Conservation (phyloP, 257 asterid genomes). For the Mitragyna speciosa region DNA sequence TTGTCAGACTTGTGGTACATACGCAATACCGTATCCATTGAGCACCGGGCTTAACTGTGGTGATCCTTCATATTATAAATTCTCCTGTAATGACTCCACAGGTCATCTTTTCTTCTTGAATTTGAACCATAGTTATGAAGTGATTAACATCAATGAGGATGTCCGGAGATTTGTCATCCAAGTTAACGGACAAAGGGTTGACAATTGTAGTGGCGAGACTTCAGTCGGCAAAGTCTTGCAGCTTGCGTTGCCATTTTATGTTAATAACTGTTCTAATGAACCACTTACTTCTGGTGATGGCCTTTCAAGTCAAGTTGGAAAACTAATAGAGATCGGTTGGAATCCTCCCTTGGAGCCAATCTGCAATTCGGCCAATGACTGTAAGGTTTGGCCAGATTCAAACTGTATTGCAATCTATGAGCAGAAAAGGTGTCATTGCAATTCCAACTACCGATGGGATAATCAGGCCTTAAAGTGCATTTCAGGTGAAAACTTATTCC, state of each 20-base stretch:
- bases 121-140: background rate
- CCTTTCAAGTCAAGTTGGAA: background rate
- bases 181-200: background rate
- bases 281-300: background rate
- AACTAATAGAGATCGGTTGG: slow-evolving; percentile 17
- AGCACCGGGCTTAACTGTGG: slow-evolving; percentile 29
- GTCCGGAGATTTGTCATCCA: slow-evolving; percentile 12
- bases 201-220: background rate
- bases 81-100: slow-evolving; percentile 20
- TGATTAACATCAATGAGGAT: background rate
- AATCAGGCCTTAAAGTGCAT: slow-evolving; percentile 21
- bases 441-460: slow-evolving; percentile 26
- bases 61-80: slow-evolving; percentile 25
- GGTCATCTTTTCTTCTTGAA: background rate
- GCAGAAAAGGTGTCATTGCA: slow-evolving; percentile 29
- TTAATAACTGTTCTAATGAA: background rate
- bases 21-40: slow-evolving; percentile 26
- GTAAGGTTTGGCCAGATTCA: slow-evolving; percentile 34
- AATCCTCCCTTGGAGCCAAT: slow-evolving; percentile 29
- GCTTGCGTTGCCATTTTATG: slow-evolving; percentile 27
- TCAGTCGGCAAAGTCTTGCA: background rate
- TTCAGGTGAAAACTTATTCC: slow-evolving; percentile 7
- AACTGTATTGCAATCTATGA: slow-evolving; percentile 9
- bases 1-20: slow-evolving; percentile 23
- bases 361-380: slow-evolving; percentile 20